A percentile compares a stretch with the other conserved stretches of the same genome.
phyloP scores from a whole-genome alignment of 1,284 basidiomycete genomes.

The Austroboletus novae-zelandiae region DNA sequence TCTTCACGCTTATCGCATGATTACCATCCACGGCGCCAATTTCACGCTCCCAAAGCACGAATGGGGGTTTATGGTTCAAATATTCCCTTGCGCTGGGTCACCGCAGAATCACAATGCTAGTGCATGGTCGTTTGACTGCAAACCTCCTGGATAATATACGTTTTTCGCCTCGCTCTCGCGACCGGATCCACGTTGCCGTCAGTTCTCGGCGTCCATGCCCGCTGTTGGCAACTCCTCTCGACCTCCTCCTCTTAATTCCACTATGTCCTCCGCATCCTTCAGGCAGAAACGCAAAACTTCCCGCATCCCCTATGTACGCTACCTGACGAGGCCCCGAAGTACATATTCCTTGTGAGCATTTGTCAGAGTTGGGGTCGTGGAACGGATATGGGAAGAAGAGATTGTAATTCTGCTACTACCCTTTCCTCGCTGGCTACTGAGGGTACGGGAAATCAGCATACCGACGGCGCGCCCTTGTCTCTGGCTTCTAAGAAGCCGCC shows the following conservation, averaged over 20 bases:
- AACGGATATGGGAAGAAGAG: constrained; percentile 85
- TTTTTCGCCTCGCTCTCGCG: constrained; percentile 53
- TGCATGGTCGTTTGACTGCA: constrained; percentile 30
- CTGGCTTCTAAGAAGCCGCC: constrained; percentile 39
- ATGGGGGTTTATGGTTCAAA: constrained; percentile 56
- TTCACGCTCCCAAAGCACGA: constrained; percentile 20
- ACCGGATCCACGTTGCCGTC: constrained; percentile 31
- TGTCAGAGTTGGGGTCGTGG: constrained; percentile 76
- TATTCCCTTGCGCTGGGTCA: constrained; percentile 40
- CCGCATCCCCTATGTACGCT: constrained; percentile 77
- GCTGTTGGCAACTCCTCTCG: constrained; percentile 23
- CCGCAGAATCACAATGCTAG: constrained; percentile 23
- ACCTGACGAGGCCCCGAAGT: constrained; percentile 73
- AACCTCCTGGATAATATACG: constrained; percentile 47
- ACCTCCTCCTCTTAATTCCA: constrained; percentile 20
- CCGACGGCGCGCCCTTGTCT: background rate
- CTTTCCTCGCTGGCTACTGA: background rate
- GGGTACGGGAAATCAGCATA: constrained; percentile 6
- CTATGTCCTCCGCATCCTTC: constrained; percentile 21
- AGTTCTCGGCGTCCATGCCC: constrained; percentile 16
- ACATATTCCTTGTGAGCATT: constrained; percentile 93
- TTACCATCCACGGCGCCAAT: constrained; percentile 17
- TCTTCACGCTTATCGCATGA: constrained; percentile 46
- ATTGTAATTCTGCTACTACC: constrained; percentile 31
- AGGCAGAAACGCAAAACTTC: constrained; percentile 20